phyloP scores from a whole-genome alignment of 176 grass and related monocot genomes.

The Musa beccarii region DNA sequence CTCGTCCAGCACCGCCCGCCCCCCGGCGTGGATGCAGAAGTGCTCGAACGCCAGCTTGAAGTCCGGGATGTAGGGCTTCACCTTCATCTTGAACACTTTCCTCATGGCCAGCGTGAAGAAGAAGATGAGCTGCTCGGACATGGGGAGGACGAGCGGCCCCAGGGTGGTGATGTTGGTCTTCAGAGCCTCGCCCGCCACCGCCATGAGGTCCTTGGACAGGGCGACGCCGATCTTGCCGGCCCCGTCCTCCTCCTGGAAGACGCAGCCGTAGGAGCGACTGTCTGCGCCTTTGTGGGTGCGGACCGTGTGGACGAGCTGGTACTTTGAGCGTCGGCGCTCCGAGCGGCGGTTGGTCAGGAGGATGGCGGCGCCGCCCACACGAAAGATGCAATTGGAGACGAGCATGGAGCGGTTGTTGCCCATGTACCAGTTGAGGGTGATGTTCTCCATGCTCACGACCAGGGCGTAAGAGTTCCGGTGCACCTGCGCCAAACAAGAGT shows the following conservation, averaged over 20 bases:
- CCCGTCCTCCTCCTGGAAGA: slow-evolving; percentile 78
- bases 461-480: slow-evolving; percentile 76
- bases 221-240: slow-evolving; percentile 37
- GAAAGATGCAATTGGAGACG: slow-evolving; percentile 91
- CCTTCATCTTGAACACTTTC: slow-evolving; percentile 33
- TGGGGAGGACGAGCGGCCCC: slow-evolving; percentile 63
- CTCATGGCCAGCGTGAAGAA: slow-evolving; percentile 31
- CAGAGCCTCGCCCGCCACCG: slow-evolving; percentile 63
- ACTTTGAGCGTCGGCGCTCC: slow-evolving; percentile 46
- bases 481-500: slow-evolving; percentile 27
- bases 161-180: slow-evolving; percentile 86
- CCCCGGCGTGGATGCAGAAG: slow-evolving; percentile 95
- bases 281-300: slow-evolving; percentile 69
- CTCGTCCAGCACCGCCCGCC: slow-evolving; percentile 62
- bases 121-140: slow-evolving; percentile 86
- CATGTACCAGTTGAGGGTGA: slow-evolving; percentile 91
- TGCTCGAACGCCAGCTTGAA: slow-evolving; percentile 97
- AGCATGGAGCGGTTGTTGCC: slow-evolving; percentile 93
- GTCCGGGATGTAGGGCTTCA: slow-evolving; percentile 67
- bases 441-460: slow-evolving; percentile 97
- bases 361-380: slow-evolving; percentile 86
- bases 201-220: slow-evolving; percentile 81
- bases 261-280: slow-evolving; percentile 48
- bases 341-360: slow-evolving; percentile 52
- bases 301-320: slow-evolving; percentile 77